Conservation (phyloP, 2,329 filamentous ascomycete species). For the Neocatenulostroma microsporum region DNA sequence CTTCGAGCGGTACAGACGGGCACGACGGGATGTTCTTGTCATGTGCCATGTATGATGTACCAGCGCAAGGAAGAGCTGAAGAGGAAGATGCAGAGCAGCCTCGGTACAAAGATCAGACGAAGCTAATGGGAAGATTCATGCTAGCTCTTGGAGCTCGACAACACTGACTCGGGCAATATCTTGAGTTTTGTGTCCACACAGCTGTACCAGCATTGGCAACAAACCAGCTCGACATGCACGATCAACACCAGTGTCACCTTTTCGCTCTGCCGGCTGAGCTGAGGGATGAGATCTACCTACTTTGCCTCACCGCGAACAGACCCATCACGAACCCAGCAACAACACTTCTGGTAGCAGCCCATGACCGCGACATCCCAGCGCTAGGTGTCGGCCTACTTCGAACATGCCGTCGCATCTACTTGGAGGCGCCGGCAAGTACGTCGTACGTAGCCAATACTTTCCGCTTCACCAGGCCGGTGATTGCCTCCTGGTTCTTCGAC, state of each 20-base stretch:
- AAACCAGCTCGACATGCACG: too few relatives aligned
- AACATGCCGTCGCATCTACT: constrained; percentile 1
- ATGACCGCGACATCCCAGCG: not conserved
- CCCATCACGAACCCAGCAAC: constrained; percentile 1
- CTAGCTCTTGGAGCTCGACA: too few relatives aligned
- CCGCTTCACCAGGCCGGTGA: constrained; percentile 3
- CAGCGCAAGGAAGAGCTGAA: too few relatives aligned
- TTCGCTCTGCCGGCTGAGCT: constrained; percentile 2
- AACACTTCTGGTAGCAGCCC: not conserved
- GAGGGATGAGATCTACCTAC: not conserved
- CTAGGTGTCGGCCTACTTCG: not conserved
- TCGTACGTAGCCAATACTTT: constrained; percentile 1
- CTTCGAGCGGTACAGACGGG: too few relatives aligned
- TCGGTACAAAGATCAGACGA: too few relatives aligned
- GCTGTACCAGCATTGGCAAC: too few relatives aligned
- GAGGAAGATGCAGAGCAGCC: too few relatives aligned
- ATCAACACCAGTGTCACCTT: not conserved
- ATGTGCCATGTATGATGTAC: too few relatives aligned
- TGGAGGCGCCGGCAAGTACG: not conserved
- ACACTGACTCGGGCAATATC: too few relatives aligned
- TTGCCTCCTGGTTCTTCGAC: not conserved
- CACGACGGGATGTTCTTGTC: too few relatives aligned
- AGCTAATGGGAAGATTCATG: too few relatives aligned
- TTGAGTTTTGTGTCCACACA: too few relatives aligned
- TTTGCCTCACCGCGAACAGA: not conserved